Evolutionary conservation across 768 basidiomycete species (phyloP).

Genomic region (Pleurotus eryngii): DNA sequence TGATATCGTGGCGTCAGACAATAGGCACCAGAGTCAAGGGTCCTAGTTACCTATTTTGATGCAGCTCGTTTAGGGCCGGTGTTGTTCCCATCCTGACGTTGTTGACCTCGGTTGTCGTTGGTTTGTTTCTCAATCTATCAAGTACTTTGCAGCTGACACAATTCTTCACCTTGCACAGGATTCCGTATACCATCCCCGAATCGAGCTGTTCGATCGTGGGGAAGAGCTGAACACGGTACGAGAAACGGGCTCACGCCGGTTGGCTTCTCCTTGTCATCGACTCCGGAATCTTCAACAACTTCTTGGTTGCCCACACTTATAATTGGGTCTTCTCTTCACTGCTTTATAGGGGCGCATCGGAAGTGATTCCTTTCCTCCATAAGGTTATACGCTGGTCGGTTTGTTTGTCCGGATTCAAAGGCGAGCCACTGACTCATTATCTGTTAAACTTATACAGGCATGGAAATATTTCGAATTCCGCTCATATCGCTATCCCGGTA

Average conservation of each 20-base stretch:
- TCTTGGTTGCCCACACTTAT: background rate
- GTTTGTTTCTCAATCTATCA: background rate
- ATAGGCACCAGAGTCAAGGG: constrained; percentile 1
- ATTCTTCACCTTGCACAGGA: background rate
- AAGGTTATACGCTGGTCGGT: constrained; percentile 1
- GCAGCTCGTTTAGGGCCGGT: background rate
- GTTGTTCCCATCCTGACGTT: background rate
- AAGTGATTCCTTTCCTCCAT: constrained; percentile 10
- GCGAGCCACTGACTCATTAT: constrained; percentile 26
- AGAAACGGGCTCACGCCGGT: background rate
- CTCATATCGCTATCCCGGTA: constrained; percentile 23
- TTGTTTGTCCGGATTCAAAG: constrained; percentile 24
- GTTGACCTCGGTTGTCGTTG: background rate
- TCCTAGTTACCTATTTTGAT: background rate
- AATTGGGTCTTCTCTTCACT: constrained; percentile 10
- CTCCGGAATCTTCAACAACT: background rate
- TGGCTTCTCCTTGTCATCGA: background rate
- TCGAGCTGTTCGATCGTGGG: background rate
- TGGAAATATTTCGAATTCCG: constrained; percentile 16
- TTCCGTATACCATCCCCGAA: background rate
- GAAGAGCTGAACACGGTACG: background rate
- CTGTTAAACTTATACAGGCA: constrained; percentile 17
- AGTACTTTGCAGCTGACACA: background rate
- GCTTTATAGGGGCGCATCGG: constrained; percentile 9
- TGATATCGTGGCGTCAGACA: background rate